These are phyloP conservation scores for Dryadomyces sulphureus DNA, from an alignment of 2,329 filamentous ascomycete species.

Conservation along the genomic window DNA sequence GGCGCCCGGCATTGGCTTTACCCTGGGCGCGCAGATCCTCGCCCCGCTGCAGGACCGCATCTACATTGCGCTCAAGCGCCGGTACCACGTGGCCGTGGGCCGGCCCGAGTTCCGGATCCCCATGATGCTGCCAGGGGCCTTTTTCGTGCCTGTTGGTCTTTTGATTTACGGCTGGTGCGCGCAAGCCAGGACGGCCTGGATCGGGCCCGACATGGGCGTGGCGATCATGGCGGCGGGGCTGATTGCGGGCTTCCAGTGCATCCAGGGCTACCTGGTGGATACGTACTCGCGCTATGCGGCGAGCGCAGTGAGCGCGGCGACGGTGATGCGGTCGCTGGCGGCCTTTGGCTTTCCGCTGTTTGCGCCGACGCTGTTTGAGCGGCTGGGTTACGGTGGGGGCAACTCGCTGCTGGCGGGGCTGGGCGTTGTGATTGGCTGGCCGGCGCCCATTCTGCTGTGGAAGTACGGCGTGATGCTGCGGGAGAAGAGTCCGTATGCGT, in stretches of 20 bases:
- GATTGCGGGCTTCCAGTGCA: constrained; percentile 27
- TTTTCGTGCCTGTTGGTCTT: constrained; percentile 27
- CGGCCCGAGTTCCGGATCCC: constrained; percentile 28
- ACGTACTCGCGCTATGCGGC: constrained; percentile 30
- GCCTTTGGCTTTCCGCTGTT: constrained; percentile 38
- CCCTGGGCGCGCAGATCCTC: constrained; percentile 32
- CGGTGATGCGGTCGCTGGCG: constrained; percentile 30
- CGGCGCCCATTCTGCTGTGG: constrained; percentile 29
- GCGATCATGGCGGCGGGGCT: constrained; percentile 22
- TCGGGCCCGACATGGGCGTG: constrained; percentile 28
- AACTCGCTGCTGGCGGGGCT: constrained; percentile 27
- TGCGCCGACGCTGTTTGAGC: constrained; percentile 28
- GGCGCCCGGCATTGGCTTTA: constrained; percentile 18
- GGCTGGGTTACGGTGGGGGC: constrained; percentile 26
- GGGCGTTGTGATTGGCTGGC: constrained; percentile 24
- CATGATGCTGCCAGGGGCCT: constrained; percentile 24
- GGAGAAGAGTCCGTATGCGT: constrained; percentile 14
- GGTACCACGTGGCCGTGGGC: constrained; percentile 17
- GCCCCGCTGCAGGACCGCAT: constrained; percentile 30
- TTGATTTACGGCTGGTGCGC: constrained; percentile 31
- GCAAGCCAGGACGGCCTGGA: constrained; percentile 27
- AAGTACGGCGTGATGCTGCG: constrained; percentile 25
- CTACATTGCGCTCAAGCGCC: constrained; percentile 27
- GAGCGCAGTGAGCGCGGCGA: constrained; percentile 27
- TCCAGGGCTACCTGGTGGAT: constrained; percentile 32